These are phyloP conservation scores for Candida gorgasii DNA, from an alignment of 805 yeast species.

Conservation along the genomic window DNA sequence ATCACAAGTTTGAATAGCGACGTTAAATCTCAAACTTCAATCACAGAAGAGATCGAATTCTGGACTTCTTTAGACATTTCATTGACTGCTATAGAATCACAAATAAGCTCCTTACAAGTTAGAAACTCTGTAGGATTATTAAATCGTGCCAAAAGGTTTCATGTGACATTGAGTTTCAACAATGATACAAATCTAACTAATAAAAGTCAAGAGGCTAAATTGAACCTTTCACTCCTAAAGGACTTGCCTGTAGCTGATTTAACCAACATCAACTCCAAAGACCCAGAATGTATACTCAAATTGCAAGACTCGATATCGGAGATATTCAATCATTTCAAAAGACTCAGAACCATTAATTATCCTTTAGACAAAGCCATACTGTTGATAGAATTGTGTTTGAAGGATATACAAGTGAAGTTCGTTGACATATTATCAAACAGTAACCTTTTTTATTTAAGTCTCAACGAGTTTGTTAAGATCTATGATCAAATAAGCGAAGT, in stretches of 20 bases:
- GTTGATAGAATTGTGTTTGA: slow-evolving; percentile 64
- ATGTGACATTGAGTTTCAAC: slow-evolving; percentile 69
- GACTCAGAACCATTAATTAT: slow-evolving; percentile 44
- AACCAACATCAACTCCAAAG: slow-evolving; percentile 17
- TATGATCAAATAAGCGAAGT: slow-evolving; percentile 28
- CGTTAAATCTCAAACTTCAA: slow-evolving; percentile 53
- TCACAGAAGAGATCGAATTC: slow-evolving; percentile 66
- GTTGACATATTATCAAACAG: slow-evolving; percentile 29
- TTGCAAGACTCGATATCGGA: slow-evolving; percentile 31
- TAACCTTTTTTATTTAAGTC: slow-evolving; percentile 47
- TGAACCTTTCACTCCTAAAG: slow-evolving; percentile 62
- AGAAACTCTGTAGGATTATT: slow-evolving; percentile 59
- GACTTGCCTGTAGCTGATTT: slow-evolving; percentile 72
- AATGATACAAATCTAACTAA: slow-evolving; percentile 70
- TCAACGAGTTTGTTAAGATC: slow-evolving; percentile 35
- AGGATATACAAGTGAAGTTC: slow-evolving; percentile 53
- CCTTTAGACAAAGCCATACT: slow-evolving; percentile 65
- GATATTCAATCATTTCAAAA: slow-evolving; percentile 65
- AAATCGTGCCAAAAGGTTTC: slow-evolving; percentile 73
- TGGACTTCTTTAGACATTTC: slow-evolving; percentile 76
- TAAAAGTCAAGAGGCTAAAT: slow-evolving; percentile 49
- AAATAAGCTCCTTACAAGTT: slow-evolving; percentile 56
- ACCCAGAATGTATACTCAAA: slow-evolving; percentile 33
- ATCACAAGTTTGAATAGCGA: slow-evolving; percentile 56
- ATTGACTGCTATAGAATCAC: slow-evolving; percentile 54